Evolutionary conservation across 768 basidiomycete species (phyloP).

Genomic region (Mycena haematopus): DNA sequence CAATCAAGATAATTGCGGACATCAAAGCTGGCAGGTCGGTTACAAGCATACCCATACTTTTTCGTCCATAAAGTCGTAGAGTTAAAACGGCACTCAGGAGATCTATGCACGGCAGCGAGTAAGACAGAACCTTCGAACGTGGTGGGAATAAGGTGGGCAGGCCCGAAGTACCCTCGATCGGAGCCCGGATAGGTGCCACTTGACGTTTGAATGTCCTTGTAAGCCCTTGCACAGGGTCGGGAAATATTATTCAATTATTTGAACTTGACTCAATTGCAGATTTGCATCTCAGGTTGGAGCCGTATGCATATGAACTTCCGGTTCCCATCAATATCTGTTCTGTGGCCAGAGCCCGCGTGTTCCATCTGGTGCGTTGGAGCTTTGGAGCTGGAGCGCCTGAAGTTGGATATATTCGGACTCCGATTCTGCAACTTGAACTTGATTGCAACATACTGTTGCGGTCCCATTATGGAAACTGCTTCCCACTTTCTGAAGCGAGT

Average conservation of each 20-base stretch:
- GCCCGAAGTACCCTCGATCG: not conserved
- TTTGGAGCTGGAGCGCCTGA: slow-evolving; percentile 1
- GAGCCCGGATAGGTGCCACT: slow-evolving; percentile 9
- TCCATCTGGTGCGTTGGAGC: slow-evolving; percentile 7
- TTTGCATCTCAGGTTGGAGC: not conserved
- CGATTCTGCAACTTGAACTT: not conserved
- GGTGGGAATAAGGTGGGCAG: slow-evolving; percentile 11
- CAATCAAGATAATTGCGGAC: slow-evolving; percentile 7
- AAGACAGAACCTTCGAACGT: not conserved
- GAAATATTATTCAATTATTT: not conserved
- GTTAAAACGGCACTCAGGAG: slow-evolving; percentile 3
- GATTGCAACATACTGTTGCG: slow-evolving; percentile 12
- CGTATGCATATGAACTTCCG: no score
- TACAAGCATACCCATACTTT: no score
- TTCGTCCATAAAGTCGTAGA: slow-evolving; percentile 7
- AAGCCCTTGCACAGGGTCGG: not conserved
- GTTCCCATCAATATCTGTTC: not conserved
- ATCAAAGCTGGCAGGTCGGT: slow-evolving; percentile 16
- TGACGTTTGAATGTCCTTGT: slow-evolving; percentile 1
- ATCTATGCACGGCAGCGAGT: slow-evolving; percentile 15
- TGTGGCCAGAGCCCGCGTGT: not conserved
- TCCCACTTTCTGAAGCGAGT: no score
- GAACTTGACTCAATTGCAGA: not conserved
- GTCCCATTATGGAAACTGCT: not conserved
- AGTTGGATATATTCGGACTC: not conserved